Percentiles rank a stretch among this genome's conserved stretches.
Conservation (phyloP, 352 stramenopile species). For the Pythium aristosporum region DNA sequence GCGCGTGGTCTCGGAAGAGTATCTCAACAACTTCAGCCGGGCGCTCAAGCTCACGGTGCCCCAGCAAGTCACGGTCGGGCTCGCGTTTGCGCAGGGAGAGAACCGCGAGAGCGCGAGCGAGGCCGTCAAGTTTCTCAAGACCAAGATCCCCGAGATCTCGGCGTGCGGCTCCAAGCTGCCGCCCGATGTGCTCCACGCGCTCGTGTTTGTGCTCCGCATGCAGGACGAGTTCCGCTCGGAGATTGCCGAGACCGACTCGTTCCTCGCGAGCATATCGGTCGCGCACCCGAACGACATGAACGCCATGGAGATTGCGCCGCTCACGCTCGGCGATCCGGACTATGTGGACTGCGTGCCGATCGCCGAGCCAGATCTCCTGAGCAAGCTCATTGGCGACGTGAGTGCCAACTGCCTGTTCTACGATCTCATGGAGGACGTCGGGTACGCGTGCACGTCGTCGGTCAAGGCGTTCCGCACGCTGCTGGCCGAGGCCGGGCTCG, state of each 20-base stretch:
- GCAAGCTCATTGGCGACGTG: slow-evolving; percentile 80
- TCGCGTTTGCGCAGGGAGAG: slow-evolving; percentile 80
- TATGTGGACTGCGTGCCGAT: slow-evolving; percentile 78
- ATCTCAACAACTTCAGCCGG: slow-evolving; percentile 72
- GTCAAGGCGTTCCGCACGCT: slow-evolving; percentile 80
- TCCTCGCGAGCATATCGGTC: slow-evolving; percentile 81
- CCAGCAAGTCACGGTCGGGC: slow-evolving; percentile 81
- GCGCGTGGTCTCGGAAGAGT: slow-evolving; percentile 74
- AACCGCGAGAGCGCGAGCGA: slow-evolving; percentile 52
- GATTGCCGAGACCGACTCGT: slow-evolving; percentile 80
- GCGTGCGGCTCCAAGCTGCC: slow-evolving; percentile 80
- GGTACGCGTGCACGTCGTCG: slow-evolving; percentile 81
- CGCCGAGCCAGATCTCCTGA: slow-evolving; percentile 59
- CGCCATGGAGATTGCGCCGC: slow-evolving; percentile 78
- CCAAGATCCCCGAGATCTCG: slow-evolving; percentile 85
- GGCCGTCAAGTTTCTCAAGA: slow-evolving; percentile 74
- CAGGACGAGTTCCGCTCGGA: slow-evolving; percentile 76
- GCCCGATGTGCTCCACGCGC: slow-evolving; percentile 76
- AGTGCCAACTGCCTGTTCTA: slow-evolving; percentile 83
- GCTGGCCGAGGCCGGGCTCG: slow-evolving; percentile 76
- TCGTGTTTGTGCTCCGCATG: slow-evolving; percentile 81
- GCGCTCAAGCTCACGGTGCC: slow-evolving; percentile 84
- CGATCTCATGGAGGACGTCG: slow-evolving; percentile 90
- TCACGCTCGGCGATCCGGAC: slow-evolving; percentile 85
- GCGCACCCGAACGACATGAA: slow-evolving; percentile 87